Evolutionary conservation across 495 filamentous ascomycete species (phyloP).

Genomic region (Beverwykella pulmonaria): DNA sequence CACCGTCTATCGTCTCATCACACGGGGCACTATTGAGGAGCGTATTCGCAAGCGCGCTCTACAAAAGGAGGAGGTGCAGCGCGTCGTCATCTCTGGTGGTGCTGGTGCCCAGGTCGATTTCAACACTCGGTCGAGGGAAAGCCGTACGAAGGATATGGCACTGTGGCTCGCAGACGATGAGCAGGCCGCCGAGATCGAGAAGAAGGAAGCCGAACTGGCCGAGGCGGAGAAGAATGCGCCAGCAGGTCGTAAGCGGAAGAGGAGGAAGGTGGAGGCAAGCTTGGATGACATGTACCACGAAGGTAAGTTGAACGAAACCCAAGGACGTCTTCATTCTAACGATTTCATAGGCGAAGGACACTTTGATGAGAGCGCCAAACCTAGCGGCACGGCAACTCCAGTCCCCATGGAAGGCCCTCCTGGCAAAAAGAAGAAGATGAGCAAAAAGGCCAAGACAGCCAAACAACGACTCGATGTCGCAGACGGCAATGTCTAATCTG

Average conservation of each 20-base stretch:
- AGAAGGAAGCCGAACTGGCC: constrained; percentile 80
- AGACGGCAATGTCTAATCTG: constrained; percentile 58
- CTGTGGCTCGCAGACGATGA: constrained; percentile 97
- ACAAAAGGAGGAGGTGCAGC: constrained; percentile 99
- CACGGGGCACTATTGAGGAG: constrained; percentile 95
- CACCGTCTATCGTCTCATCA: constrained; percentile 96
- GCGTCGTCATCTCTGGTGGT: constrained; percentile 94
- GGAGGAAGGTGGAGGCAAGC: constrained; percentile 62
- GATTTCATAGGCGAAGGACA: constrained; percentile 75
- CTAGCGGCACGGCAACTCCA: constrained; percentile 82
- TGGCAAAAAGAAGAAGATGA: constrained; percentile 62
- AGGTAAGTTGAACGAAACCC: constrained; percentile 61
- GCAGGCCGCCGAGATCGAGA: constrained; percentile 86
- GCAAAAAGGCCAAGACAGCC: constrained; percentile 83
- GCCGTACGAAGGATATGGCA: constrained; percentile 92
- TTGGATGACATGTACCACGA: constrained; percentile 98
- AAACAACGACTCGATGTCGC: constrained; percentile 87
- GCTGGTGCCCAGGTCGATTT: constrained; percentile 85
- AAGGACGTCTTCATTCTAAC: constrained; percentile 27
- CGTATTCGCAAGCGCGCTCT: constrained; percentile 95
- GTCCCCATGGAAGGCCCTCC: constrained; percentile 56
- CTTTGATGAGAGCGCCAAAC: constrained; percentile 80
- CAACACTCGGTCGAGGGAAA: constrained; percentile 85
- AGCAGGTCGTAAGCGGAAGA: constrained; percentile 65
- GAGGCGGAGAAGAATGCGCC: constrained; percentile 57